Conservation (phyloP, 805 yeast species). For the Candida berthetii region DNA sequence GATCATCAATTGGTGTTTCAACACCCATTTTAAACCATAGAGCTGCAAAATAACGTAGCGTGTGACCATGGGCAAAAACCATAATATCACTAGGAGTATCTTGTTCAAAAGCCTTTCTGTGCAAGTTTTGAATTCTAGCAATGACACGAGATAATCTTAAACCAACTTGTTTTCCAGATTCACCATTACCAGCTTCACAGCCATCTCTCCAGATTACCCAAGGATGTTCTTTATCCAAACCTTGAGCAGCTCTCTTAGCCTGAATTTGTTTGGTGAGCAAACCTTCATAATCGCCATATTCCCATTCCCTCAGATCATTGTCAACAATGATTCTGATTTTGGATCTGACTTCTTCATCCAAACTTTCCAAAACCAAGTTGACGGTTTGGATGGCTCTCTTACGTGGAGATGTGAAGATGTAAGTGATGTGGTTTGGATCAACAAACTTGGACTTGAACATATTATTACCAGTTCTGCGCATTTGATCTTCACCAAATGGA, state of each 20-base stretch:
- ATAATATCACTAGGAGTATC: constrained; percentile 63
- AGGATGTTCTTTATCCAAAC: constrained; percentile 39
- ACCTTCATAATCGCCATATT: constrained; percentile 95
- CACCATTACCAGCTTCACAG: constrained; percentile 91
- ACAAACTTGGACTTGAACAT: constrained; percentile 63
- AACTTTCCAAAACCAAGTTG: constrained; percentile 48
- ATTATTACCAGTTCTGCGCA: constrained; percentile 64
- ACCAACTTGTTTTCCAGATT: constrained; percentile 58
- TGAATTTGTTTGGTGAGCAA: constrained; percentile 60
- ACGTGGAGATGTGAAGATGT: constrained; percentile 78
- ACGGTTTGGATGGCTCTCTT: constrained; percentile 72
- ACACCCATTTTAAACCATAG: constrained; percentile 61
- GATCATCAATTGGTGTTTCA: constrained; percentile 9
- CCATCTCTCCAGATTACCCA: constrained; percentile 94
- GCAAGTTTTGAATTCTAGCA: constrained; percentile 54
- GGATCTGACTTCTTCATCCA: constrained; percentile 35
- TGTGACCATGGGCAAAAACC: constrained; percentile 92
- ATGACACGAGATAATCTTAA: constrained; percentile 69
- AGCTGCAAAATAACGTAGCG: constrained; percentile 82
- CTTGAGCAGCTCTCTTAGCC: constrained; percentile 50
- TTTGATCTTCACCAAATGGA: constrained; percentile 69
- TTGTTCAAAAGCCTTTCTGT: constrained; percentile 42
- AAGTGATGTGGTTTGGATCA: constrained; percentile 54
- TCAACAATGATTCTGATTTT: constrained; percentile 42
- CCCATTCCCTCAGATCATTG: constrained; percentile 88